Evolutionary conservation across 306 rosid genomes (phyloP), one percentile per base, ranked within the genome.

Genomic region (Cicer pinnatifidum): DNA sequence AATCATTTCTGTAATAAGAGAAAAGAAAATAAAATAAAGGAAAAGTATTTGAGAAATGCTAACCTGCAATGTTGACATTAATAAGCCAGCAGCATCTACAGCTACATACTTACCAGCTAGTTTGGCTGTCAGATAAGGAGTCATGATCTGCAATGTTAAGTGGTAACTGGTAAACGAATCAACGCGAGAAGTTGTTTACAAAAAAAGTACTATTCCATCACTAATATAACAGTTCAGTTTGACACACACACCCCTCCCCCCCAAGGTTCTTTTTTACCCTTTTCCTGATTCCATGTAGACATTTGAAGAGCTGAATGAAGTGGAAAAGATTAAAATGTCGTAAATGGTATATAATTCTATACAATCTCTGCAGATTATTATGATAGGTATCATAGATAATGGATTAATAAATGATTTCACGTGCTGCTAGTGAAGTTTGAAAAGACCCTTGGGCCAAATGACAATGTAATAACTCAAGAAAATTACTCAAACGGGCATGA

Each of bases 31-130:
- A 28, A 3, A 28, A 28, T 3, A 28, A 3, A 28, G 35, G 35
- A 28, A 28, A 28, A 17, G 6, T 20, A 17, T 1, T 23, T 33
- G 20, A n/a, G 38, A 52, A 64, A 75, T 41, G 28, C 69, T 62
- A 79, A 86, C 93, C 84, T 89, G 91, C 75, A 90, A 78, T 68
- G 98, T 90, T 50, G 98, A 93, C 0, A 73, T 17, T 69, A 93
- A 65, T 50, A 90, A 82, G 46, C 90, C 93, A 57, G 81, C 63
- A 15, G 97, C 97, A 84, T 90, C 97, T 6, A 93, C 97, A 13
- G 92, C 86, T 56, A 90, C 93, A 68, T 85, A 93, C 75, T 89
- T 89, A 61, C 97, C 97, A 50, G 97, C 98, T 58, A 93, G 93
- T 80, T 86, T 89, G 52, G 91, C 93, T 1, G 98, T 93, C 68